Evolutionary conservation across 768 basidiomycete genomes (phyloP).

Genomic region (Tricholoma flavovirens): DNA sequence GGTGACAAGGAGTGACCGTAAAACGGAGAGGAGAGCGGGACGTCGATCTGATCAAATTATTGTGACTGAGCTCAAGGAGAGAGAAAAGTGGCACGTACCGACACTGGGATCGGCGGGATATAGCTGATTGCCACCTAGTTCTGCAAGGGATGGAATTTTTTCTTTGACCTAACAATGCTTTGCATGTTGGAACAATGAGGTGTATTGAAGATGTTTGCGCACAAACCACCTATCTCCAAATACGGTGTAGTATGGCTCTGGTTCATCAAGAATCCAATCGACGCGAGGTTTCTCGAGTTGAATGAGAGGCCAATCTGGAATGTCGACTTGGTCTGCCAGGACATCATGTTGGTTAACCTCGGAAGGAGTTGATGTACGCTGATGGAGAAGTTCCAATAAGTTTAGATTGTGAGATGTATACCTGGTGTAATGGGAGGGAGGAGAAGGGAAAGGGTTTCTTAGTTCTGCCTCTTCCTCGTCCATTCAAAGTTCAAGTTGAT

Average conservation of each 20-base stretch:
- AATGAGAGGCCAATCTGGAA: slow-evolving; percentile 72
- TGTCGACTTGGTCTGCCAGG: slow-evolving; percentile 62
- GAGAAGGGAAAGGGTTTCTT: slow-evolving; percentile 85
- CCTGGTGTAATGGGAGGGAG: slow-evolving; percentile 76
- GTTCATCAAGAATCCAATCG: slow-evolving; percentile 88
- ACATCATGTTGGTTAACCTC: slow-evolving; percentile 53
- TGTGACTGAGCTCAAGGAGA: not conserved
- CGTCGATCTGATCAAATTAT: slow-evolving; percentile 54
- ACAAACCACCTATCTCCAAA: slow-evolving; percentile 93
- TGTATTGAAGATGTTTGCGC: slow-evolving; percentile 26
- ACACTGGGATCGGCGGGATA: slow-evolving; percentile 68
- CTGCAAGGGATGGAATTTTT: slow-evolving; percentile 73
- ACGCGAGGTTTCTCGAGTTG: slow-evolving; percentile 82
- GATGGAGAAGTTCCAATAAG: slow-evolving; percentile 56
- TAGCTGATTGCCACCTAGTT: slow-evolving; percentile 73
- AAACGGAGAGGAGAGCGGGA: slow-evolving; percentile 62
- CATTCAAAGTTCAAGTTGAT: slow-evolving; percentile 28
- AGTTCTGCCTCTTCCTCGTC: slow-evolving; percentile 74
- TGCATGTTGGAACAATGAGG: slow-evolving; percentile 8
- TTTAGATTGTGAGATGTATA: slow-evolving; percentile 72
- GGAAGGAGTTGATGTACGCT: slow-evolving; percentile 42
- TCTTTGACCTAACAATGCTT: slow-evolving; percentile 62
- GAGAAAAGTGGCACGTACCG: slow-evolving; percentile 36
- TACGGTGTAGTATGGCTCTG: slow-evolving; percentile 62
- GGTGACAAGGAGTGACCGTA: slow-evolving; percentile 73